These are phyloP conservation scores for Xylaria hypoxylon DNA, from an alignment of 2,329 filamentous ascomycete species.

Conservation along the genomic window DNA sequence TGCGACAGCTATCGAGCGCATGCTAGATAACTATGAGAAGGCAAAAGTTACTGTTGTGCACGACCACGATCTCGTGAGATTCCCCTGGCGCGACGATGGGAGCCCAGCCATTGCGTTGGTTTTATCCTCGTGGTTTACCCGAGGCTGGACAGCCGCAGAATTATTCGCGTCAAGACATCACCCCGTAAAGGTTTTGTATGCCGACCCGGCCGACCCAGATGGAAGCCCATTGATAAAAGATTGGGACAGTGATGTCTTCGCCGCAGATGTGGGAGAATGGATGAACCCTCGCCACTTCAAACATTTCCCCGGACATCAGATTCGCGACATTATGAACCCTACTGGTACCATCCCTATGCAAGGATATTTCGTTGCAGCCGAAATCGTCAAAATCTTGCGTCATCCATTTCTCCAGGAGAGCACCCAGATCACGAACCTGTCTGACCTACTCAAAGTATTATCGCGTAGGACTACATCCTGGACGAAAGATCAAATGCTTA, in stretches of 20 bases:
- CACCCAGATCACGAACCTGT: constrained; percentile 3
- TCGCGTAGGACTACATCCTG: constrained; percentile 18
- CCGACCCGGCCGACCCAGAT: constrained; percentile 12
- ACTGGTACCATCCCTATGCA: constrained; percentile 12
- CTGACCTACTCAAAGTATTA: constrained; percentile 5
- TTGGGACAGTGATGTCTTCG: constrained; percentile 15
- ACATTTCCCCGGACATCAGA: constrained; percentile 5
- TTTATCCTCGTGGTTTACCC: constrained; percentile 23
- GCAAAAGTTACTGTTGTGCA: constrained; percentile 22
- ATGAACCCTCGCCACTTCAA: constrained; percentile 7
- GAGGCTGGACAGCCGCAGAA: constrained; percentile 23
- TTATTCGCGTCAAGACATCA: constrained; percentile 24
- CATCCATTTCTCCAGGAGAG: constrained; percentile 14
- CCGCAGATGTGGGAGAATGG: constrained; percentile 17
- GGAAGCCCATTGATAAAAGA: constrained; percentile 20
- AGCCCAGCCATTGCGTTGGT: constrained; percentile 21
- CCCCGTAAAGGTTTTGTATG: constrained; percentile 22
- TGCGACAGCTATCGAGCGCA: constrained; percentile 12
- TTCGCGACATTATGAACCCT: constrained; percentile 6
- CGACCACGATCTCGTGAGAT: constrained; percentile 14
- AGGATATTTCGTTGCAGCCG: constrained; percentile 17
- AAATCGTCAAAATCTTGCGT: constrained; percentile 13
- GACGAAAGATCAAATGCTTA: constrained; percentile 22
- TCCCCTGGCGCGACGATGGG: constrained; percentile 18
- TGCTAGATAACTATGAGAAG: constrained; percentile 25